phyloP scores from a whole-genome alignment of 495 filamentous ascomycete species.

The Xylaria nigripes region DNA sequence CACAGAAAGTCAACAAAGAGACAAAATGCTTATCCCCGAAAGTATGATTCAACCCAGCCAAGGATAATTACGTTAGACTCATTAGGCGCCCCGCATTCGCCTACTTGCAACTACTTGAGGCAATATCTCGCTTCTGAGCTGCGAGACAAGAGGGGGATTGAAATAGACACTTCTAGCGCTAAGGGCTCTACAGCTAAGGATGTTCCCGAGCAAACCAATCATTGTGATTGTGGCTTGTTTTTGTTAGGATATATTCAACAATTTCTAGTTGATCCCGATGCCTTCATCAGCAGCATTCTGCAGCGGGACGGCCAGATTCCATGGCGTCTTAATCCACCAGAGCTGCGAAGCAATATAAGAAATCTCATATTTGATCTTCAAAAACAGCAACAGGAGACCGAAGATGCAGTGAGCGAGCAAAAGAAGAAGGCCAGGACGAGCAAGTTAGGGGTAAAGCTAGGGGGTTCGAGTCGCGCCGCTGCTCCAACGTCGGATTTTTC shows the following conservation, averaged over 20 bases:
- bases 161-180: slow-evolving; percentile 42
- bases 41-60: slow-evolving; percentile 38
- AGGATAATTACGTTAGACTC: slow-evolving; percentile 88
- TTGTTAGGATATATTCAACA: slow-evolving; percentile 73
- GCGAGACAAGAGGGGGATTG: slow-evolving; percentile 54
- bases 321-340: slow-evolving; percentile 31
- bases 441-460: background rate
- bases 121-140: slow-evolving; percentile 72
- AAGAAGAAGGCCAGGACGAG: slow-evolving; percentile 14
- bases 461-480: background rate
- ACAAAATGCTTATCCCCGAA: slow-evolving; percentile 21
- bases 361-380: slow-evolving; percentile 31
- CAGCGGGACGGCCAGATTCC: slow-evolving; percentile 17
- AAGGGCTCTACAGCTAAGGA: slow-evolving; percentile 59
- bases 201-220: slow-evolving; percentile 76
- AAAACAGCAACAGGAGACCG: slow-evolving; percentile 22
- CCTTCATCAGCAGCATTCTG: slow-evolving; percentile 42
- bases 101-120: slow-evolving; percentile 57
- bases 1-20: slow-evolving; percentile 21
- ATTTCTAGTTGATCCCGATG: slow-evolving; percentile 62
- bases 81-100: slow-evolving; percentile 51
- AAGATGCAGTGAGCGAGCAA: slow-evolving; percentile 16
- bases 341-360: slow-evolving; percentile 30
- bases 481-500: background rate
- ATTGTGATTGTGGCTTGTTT: slow-evolving; percentile 82